Percentiles rank a stretch among this genome's conserved stretches.
phyloP scores from a whole-genome alignment of 2,329 filamentous ascomycete genomes.

The Knufia petricola region DNA sequence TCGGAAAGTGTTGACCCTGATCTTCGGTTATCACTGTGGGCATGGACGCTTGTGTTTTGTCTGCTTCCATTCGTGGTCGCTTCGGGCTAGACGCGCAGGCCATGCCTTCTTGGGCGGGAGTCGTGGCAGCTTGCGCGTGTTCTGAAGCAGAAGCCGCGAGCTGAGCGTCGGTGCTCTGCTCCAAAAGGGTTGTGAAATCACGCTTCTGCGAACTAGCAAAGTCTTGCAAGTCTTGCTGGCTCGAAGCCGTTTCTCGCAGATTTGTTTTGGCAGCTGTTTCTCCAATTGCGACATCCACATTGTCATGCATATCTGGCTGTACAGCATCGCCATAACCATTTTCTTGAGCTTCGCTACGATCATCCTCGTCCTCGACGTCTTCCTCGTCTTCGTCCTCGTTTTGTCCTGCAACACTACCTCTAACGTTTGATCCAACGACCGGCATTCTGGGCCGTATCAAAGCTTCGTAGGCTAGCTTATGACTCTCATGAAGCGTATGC shows the following conservation, averaged over 20 bases:
- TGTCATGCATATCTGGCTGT: not conserved
- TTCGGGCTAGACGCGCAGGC: not conserved
- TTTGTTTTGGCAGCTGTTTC: not conserved
- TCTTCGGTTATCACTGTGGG: not conserved
- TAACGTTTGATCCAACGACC: slow-evolving; percentile 22
- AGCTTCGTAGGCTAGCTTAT: slow-evolving; percentile 51
- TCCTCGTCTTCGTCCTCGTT: slow-evolving; percentile 1
- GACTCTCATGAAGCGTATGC: slow-evolving; percentile 20
- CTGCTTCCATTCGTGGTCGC: not conserved
- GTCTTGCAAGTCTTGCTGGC: not conserved
- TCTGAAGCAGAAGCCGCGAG: not conserved
- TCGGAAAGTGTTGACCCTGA: not conserved
- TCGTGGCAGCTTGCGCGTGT: not conserved
- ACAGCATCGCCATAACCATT: not conserved
- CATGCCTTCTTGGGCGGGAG: not conserved
- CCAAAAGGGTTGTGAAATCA: slow-evolving; percentile 5
- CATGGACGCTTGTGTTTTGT: not conserved
- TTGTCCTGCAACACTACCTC: not conserved
- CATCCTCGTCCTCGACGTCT: not conserved
- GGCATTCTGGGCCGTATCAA: slow-evolving; percentile 49
- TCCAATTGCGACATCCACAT: not conserved
- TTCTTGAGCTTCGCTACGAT: not conserved
- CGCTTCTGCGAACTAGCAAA: not conserved
- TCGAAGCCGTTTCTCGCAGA: not conserved
- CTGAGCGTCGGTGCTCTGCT: slow-evolving; percentile 6